phyloP scores from a whole-genome alignment of 768 basidiomycete genomes.

The Amanita subjunquillea region DNA sequence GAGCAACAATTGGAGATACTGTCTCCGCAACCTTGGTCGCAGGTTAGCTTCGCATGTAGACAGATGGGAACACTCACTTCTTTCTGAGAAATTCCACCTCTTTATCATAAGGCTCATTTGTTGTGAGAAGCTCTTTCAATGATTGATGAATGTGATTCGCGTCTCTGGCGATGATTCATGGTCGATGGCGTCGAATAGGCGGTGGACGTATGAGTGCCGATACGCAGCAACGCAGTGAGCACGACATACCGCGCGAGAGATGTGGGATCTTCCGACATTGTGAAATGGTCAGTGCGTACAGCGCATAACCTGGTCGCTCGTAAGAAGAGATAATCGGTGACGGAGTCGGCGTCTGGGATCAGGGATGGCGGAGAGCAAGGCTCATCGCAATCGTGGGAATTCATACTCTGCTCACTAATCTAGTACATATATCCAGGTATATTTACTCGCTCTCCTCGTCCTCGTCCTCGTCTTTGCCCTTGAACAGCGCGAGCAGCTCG shows the following conservation, averaged over 20 bases:
- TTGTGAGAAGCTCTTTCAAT: conserved; percentile 67
- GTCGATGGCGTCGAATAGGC: conserved; percentile 1
- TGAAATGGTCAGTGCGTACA: conserved; percentile 13
- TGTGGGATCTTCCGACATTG: conserved; percentile 36
- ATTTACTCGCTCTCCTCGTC: conserved; percentile 27
- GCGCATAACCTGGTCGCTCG: conserved; percentile 21
- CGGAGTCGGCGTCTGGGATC: conserved; percentile 3
- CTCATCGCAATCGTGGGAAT: conserved; percentile 5
- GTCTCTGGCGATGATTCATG: conserved; percentile 39
- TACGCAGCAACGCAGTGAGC: conserved; percentile 3
- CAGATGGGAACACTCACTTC: conserved; percentile 43
- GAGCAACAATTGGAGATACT: conserved; percentile 60
- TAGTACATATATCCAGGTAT: neutral
- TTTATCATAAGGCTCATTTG: conserved; percentile 70
- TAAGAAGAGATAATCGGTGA: neutral
- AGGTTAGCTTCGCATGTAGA: neutral
- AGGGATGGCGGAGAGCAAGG: neutral
- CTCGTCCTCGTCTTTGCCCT: conserved; percentile 35
- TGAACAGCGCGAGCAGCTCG: conserved; percentile 77
- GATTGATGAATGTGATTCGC: conserved; percentile 66
- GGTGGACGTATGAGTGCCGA: neutral
- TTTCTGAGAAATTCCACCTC: conserved; percentile 83
- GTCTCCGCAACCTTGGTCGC: conserved; percentile 44
- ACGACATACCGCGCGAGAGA: conserved; percentile 31
- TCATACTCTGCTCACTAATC: neutral